Evolutionary conservation across 1,284 basidiomycete species (phyloP), one percentile per base, ranked within the genome.

Genomic region (Rhodotorula sp.): DNA sequence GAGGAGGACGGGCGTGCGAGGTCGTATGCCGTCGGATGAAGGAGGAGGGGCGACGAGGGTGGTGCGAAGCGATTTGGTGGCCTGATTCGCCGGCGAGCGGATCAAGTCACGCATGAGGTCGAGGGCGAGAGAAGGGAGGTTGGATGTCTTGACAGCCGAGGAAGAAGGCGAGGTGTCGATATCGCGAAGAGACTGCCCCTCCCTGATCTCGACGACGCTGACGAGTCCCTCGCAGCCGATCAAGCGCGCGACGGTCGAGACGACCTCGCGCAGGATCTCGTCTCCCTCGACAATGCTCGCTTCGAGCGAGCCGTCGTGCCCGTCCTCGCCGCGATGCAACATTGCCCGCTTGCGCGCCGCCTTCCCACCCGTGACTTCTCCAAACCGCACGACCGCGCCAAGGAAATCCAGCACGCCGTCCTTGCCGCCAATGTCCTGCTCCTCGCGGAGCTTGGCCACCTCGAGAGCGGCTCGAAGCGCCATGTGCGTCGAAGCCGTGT

Each of bases 51-150:
- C 74, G 48, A 75, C 52, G 36, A 77, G 68, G 4, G 68, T 64
- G 19, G 49, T 62, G 15, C 77, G 71, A 3, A 78, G 68, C 5
- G 72, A 76, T 34, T 73, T 74, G 44, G 75, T 69, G 4, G 76
- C 74, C 62, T 78, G 77, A 64, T 78, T 78, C 36, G 74, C 74
- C 2, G 77, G 75, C 27, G 77, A 78, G 36, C 76, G 73, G 47
- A 78, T 69, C 30, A 78, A 61, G 65, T 77, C 76, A 30, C 71
- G 70, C 76, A 78, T 77, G 57, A 77, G 73, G 32, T 69, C 61
- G 64, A 71, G 67, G 0, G 77, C 77, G 36, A 68, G 65, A 2
- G 66, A 51, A 0, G 74, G 70, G 15, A 78, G 71, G 24, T 59
- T 61, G 19, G 68, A 67, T 13, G 61, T 64, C 54, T 70, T 68